phyloP scores from a whole-genome alignment of 768 basidiomycete genomes.

The Trametes cingulata region DNA sequence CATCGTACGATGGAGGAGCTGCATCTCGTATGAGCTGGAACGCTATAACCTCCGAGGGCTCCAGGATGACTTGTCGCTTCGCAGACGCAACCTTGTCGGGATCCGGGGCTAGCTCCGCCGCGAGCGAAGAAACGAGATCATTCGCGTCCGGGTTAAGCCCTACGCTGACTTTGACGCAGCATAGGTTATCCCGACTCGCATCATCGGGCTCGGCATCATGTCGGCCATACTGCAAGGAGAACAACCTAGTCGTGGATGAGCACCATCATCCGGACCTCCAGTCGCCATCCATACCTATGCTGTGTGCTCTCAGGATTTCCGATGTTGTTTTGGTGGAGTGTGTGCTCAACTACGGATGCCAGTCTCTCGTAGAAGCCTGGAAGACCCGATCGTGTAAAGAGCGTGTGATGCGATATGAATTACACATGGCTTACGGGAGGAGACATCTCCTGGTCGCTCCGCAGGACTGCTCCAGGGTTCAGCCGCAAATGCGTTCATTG shows the following conservation, averaged over 20 bases:
- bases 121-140: constrained; percentile 61
- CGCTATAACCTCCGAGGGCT: constrained; percentile 62
- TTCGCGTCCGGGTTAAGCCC: constrained; percentile 44
- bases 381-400: no score
- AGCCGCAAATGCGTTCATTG: constrained; percentile 49
- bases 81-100: constrained; percentile 26
- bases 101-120: constrained; percentile 38
- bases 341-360: constrained; percentile 44
- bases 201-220: constrained; percentile 39
- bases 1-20: constrained; percentile 21
- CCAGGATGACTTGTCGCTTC: constrained; percentile 60
- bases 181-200: constrained; percentile 34
- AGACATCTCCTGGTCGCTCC: constrained; percentile 43
- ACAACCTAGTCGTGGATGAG: constrained; percentile 36
- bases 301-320: constrained; percentile 10
- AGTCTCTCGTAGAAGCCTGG: constrained; percentile 54
- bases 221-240: constrained; percentile 59
- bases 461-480: constrained; percentile 38
- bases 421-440: constrained; percentile 45
- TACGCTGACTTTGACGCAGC: constrained; percentile 54
- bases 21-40: constrained; percentile 49
- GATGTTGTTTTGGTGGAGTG: constrained; percentile 18
- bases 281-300: constrained; percentile 33
- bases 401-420: no score
- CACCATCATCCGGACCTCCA: constrained; percentile 1